These are phyloP conservation scores for Mycena capillaripes DNA, from an alignment of 768 basidiomycete genomes.

Conservation along the genomic window DNA sequence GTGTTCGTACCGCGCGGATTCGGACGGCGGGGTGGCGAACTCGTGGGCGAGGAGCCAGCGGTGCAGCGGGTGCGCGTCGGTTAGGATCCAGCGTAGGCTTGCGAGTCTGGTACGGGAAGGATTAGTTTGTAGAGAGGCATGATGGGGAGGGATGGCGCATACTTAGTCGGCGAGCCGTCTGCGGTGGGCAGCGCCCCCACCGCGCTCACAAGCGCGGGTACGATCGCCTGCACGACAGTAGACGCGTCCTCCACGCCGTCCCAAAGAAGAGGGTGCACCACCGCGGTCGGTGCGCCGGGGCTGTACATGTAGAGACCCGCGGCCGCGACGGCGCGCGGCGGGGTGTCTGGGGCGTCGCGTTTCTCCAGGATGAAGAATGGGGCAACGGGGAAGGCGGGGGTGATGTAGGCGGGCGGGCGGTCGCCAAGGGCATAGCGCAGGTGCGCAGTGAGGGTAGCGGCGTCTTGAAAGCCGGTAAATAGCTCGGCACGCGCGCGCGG, in stretches of 20 bases:
- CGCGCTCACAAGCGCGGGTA: not conserved
- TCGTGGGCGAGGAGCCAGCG: slow-evolving; percentile 19
- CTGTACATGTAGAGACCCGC: not conserved
- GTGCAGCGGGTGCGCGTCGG: slow-evolving; percentile 21
- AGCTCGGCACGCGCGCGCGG: slow-evolving; percentile 1
- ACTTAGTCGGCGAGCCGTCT: not conserved
- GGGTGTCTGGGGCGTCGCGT: not conserved
- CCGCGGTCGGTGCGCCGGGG: not conserved
- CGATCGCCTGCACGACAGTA: slow-evolving; percentile 4
- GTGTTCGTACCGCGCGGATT: not conserved
- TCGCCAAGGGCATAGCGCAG: slow-evolving; percentile 5
- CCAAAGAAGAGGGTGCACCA: not conserved
- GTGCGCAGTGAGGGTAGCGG: not conserved
- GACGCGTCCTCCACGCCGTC: slow-evolving; percentile 9
- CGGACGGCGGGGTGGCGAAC: not conserved
- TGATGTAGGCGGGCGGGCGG: not conserved
- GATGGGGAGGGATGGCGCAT: not conserved
- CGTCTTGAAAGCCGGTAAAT: not conserved
- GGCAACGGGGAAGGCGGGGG: not conserved
- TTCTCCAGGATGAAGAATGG: slow-evolving; percentile 16
- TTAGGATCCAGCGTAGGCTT: not conserved
- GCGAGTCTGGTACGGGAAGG: not conserved
- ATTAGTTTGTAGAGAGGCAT: not conserved
- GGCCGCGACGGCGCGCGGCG: slow-evolving; percentile 3
- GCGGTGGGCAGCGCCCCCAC: not conserved